phyloP scores from a whole-genome alignment of 2,329 filamentous ascomycete species.

The Alternaria incomplexa region DNA sequence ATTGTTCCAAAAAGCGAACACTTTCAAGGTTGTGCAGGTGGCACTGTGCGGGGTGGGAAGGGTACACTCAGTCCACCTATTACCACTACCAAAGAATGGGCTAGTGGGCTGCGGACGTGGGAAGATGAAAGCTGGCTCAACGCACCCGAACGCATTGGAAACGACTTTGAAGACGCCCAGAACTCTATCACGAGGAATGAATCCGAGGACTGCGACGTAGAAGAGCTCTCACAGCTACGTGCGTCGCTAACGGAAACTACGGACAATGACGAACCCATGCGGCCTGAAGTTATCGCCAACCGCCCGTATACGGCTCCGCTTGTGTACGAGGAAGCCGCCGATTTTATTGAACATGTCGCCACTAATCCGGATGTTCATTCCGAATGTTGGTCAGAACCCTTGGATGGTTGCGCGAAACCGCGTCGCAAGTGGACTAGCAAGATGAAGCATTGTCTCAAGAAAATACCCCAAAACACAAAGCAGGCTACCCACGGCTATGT shows the following conservation, averaged over 20 bases:
- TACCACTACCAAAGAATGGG: neutral
- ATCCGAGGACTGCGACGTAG: neutral
- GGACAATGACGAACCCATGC: neutral
- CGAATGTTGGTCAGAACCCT: neutral
- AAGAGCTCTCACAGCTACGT: neutral
- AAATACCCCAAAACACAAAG: neutral
- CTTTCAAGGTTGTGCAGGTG: neutral
- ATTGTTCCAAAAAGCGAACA: neutral
- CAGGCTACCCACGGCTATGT: neutral
- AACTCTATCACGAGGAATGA: neutral
- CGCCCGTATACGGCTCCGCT: neutral
- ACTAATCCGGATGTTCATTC: neutral
- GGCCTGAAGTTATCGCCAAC: neutral
- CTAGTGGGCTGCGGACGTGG: neutral
- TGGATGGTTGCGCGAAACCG: too few relatives aligned
- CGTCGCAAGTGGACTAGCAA: neutral
- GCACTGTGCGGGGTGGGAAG: neutral
- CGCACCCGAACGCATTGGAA: neutral
- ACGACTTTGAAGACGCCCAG: neutral
- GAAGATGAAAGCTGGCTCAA: neutral
- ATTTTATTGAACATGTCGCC: neutral
- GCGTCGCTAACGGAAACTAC: neutral
- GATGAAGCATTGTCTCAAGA: neutral
- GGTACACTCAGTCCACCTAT: neutral
- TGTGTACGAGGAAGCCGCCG: neutral